These are phyloP conservation scores for Gardenia jasminoides DNA, from an alignment of 257 asterid genomes.

Conservation along the genomic window DNA sequence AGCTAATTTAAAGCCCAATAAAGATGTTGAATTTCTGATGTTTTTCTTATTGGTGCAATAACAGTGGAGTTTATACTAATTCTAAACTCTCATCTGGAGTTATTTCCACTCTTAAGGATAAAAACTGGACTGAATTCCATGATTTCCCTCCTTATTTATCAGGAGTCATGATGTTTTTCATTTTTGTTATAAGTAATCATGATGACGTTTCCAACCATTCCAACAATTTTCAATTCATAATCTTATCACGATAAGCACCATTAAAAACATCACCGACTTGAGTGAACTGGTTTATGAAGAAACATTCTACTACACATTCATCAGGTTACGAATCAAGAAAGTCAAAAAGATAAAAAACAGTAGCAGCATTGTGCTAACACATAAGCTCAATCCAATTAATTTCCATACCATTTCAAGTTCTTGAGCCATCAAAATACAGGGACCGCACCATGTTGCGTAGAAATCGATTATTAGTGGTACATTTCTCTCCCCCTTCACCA, in stretches of 20 bases:
- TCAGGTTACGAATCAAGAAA: not conserved
- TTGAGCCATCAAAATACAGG: slow-evolving; percentile 97
- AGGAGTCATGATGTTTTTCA: too few relatives aligned
- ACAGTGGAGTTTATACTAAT: too few relatives aligned
- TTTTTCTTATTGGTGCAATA: too few relatives aligned
- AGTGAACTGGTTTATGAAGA: not conserved
- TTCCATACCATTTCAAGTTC: slow-evolving; percentile 92
- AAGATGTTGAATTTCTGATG: too few relatives aligned
- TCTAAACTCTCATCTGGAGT: too few relatives aligned
- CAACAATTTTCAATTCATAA: not conserved
- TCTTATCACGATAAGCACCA: not conserved
- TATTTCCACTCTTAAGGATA: too few relatives aligned
- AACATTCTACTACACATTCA: not conserved
- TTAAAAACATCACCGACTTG: not conserved
- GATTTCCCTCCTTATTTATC: too few relatives aligned
- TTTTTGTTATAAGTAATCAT: too few relatives aligned
- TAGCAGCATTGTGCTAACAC: not conserved
- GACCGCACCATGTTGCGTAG: slow-evolving; percentile 99
- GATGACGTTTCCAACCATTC: not conserved
- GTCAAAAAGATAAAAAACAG: not conserved
- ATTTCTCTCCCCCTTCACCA: slow-evolving; percentile 81
- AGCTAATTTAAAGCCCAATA: too few relatives aligned
- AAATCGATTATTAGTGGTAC: slow-evolving; percentile 85
- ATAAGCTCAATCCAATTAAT: not conserved
- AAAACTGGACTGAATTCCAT: too few relatives aligned